Conservation (phyloP, 352 stramenopile genomes). For the Phytophthora fragariae region DNA sequence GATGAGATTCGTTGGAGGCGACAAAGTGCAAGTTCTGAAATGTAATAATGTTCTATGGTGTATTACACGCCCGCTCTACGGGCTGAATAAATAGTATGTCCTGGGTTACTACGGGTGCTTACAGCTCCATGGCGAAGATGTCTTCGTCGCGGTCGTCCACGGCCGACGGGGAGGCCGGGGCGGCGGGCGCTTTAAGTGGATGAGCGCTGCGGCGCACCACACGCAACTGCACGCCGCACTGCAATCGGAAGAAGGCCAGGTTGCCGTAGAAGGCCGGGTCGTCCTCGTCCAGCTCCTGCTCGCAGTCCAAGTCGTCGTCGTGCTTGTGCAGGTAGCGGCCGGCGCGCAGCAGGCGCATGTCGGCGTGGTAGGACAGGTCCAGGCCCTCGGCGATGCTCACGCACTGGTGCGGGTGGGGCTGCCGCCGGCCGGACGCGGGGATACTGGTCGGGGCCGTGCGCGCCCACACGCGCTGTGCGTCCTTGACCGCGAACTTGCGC, state of each 20-base stretch:
- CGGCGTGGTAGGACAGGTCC: constrained; percentile 45
- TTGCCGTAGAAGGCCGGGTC: constrained; percentile 73
- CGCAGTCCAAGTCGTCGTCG: constrained; percentile 7
- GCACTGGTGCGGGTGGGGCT: constrained; percentile 27
- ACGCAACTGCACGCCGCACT: constrained; percentile 35
- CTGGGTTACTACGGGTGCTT: constrained; percentile 12
- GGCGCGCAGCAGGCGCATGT: constrained; percentile 41
- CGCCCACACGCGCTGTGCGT: constrained; percentile 10
- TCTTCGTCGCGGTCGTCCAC: constrained; percentile 52
- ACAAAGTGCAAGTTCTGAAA: constrained; percentile 4
- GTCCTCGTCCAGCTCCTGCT: constrained; percentile 61
- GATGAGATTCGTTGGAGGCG: constrained; percentile 19
- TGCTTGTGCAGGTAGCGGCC: constrained; percentile 32
- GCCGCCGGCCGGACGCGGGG: constrained; percentile 33
- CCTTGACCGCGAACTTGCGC: constrained; percentile 29
- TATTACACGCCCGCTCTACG: constrained; percentile 3
- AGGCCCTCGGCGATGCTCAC: constrained; percentile 33
- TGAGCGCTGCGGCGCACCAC: constrained; percentile 20
- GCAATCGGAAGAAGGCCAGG: constrained; percentile 71
- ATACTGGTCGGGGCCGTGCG: constrained; percentile 71
- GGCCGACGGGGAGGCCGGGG: constrained; percentile 12
- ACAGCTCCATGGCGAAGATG: constrained; percentile 82
- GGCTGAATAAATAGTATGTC: constrained; percentile 47
- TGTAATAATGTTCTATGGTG: constrained; percentile 20
- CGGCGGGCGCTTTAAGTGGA: background rate